Percentiles rank a stretch among this genome's conserved stretches.
These are phyloP conservation scores for Stagonosporopsis vannaccii DNA, from an alignment of 2,329 filamentous ascomycete species.

Conservation along the genomic window DNA sequence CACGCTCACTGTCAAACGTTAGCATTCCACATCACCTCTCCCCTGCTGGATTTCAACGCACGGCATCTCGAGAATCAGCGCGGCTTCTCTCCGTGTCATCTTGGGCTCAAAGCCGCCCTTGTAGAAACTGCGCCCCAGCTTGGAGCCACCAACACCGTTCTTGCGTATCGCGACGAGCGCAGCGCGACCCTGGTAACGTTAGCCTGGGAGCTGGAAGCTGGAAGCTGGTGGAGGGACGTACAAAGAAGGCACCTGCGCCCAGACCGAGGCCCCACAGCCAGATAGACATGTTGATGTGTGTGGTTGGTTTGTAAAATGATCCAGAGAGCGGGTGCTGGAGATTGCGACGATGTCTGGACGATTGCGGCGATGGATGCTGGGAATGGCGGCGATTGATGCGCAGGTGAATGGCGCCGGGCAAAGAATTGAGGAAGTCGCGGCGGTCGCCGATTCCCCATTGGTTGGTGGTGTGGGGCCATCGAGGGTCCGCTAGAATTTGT, in stretches of 20 bases:
- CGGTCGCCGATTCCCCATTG: slow-evolving; percentile 17
- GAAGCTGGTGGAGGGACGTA: slow-evolving; percentile 45
- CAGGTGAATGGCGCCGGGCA: slow-evolving; percentile 14
- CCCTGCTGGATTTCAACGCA: slow-evolving; percentile 55
- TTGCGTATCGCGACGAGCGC: slow-evolving; percentile 88
- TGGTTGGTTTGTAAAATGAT: not conserved
- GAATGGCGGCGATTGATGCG: slow-evolving; percentile 6
- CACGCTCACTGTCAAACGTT: slow-evolving; percentile 71
- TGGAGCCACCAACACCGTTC: slow-evolving; percentile 72
- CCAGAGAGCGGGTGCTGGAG: not conserved
- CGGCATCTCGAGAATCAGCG: slow-evolving; percentile 89
- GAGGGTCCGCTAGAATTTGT: slow-evolving; percentile 27
- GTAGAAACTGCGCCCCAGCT: slow-evolving; percentile 90
- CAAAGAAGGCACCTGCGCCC: slow-evolving; percentile 71
- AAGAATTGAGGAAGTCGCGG: slow-evolving; percentile 33
- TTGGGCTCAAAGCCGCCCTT: slow-evolving; percentile 97
- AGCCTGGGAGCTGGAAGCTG: slow-evolving; percentile 1
- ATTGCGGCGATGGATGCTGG: slow-evolving; percentile 8
- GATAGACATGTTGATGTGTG: slow-evolving; percentile 60
- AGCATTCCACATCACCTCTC: not conserved
- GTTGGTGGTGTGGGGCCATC: slow-evolving; percentile 4
- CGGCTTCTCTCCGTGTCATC: slow-evolving; percentile 92
- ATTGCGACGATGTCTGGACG: not conserved
- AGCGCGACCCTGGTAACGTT: slow-evolving; percentile 75
- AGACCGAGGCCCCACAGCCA: slow-evolving; percentile 67